A percentile compares a stretch with the other conserved stretches of the same genome.
phyloP scores from a whole-genome alignment of 352 stramenopile species.

The Pythium rhizo-oryzae region DNA sequence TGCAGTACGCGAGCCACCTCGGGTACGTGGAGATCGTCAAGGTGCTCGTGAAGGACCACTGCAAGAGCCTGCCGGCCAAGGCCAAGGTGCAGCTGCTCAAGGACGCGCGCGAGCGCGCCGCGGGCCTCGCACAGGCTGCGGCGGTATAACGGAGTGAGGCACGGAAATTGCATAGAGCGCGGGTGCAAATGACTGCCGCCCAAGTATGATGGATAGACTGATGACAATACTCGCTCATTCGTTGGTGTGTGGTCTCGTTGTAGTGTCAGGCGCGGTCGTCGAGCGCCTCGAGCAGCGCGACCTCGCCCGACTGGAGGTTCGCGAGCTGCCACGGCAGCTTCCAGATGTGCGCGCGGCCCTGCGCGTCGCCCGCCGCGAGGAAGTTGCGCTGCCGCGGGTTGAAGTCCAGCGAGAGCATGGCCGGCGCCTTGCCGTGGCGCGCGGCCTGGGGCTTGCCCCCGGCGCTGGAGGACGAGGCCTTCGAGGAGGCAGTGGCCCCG shows the following conservation, averaged over 20 bases:
- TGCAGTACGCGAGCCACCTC: slow-evolving; percentile 11
- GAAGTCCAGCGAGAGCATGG: slow-evolving; percentile 73
- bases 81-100: slow-evolving; percentile 4
- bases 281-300: slow-evolving; percentile 51
- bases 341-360: slow-evolving; percentile 75
- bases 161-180: too few relatives aligned
- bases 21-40: slow-evolving; percentile 14
- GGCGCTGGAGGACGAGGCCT: not conserved
- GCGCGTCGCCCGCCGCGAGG: slow-evolving; percentile 67
- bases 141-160: too few relatives aligned
- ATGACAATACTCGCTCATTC: not conserved
- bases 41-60: slow-evolving; percentile 9
- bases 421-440: slow-evolving; percentile 4
- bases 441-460: not conserved
- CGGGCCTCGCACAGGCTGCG: not conserved
- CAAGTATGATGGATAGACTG: not conserved
- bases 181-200: too few relatives aligned
- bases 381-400: slow-evolving; percentile 87
- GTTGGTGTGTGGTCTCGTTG: too few relatives aligned
- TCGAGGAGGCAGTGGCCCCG: not conserved
- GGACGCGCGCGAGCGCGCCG: not conserved
- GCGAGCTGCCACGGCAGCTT: slow-evolving; percentile 84
- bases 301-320: slow-evolving; percentile 76
- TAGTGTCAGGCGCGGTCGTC: slow-evolving; percentile 27
- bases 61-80: not conserved